Conservation (phyloP, 1,284 basidiomycete species). For the Tranzscheliella williamsii region DNA sequence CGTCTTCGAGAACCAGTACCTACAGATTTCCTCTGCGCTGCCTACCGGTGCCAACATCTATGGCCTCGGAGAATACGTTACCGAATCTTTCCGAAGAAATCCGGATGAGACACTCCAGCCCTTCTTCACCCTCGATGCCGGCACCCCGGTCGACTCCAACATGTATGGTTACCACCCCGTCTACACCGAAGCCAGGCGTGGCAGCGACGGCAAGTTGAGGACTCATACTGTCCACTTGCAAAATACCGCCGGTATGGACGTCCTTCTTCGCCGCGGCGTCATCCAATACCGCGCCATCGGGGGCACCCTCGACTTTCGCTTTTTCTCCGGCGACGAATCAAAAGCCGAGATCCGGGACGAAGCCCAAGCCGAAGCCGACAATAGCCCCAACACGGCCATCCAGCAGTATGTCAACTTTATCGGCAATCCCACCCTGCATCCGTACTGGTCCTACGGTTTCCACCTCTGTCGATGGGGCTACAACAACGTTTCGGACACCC, state of each 20-base stretch:
- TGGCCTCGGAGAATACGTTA: conserved; percentile 74
- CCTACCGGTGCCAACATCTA: conserved; percentile 70
- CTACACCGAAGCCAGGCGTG: conserved; percentile 71
- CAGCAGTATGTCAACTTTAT: conserved; percentile 47
- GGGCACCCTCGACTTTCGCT: conserved; percentile 48
- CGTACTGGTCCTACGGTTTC: conserved; percentile 47
- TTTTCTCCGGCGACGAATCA: conserved; percentile 26
- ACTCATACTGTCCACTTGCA: conserved; percentile 35
- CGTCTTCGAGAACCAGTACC: conserved; percentile 74
- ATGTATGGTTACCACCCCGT: conserved; percentile 74
- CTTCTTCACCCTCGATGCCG: conserved; percentile 70
- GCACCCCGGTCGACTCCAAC: conserved; percentile 33
- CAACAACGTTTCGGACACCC: conserved; percentile 31
- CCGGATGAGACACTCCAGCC: conserved; percentile 70
- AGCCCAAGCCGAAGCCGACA: conserved; percentile 2
- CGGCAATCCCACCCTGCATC: conserved; percentile 33
- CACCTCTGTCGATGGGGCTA: conserved; percentile 52
- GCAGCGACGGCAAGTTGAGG: conserved; percentile 53
- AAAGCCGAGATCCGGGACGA: background rate
- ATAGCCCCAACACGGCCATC: conserved; percentile 37
- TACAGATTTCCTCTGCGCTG: conserved; percentile 64
- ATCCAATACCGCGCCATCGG: conserved; percentile 50
- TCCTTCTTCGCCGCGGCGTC: conserved; percentile 27
- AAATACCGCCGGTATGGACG: conserved; percentile 45
- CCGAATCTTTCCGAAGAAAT: conserved; percentile 69